A percentile compares a stretch with the other conserved stretches of the same genome.
Conservation (phyloP, 2,329 filamentous ascomycete species). For the Zalaria obscura region DNA sequence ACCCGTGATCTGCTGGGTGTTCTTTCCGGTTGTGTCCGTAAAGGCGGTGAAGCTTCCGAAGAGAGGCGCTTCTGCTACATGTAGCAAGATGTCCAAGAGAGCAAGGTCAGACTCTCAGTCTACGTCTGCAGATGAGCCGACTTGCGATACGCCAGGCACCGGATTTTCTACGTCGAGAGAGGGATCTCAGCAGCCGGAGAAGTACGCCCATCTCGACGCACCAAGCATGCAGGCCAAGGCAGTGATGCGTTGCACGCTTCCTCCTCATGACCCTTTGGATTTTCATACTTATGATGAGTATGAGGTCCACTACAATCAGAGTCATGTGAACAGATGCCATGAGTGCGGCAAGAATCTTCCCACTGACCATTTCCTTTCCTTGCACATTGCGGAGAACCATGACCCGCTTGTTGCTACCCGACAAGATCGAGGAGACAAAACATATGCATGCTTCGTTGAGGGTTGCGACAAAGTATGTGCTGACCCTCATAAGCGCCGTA, state of each 20-base stretch:
- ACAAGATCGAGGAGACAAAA: conserved; percentile 73
- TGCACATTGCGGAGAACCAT: conserved; percentile 88
- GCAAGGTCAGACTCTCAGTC: conserved; percentile 3
- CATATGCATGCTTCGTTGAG: conserved; percentile 84
- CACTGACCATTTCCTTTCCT: conserved; percentile 59
- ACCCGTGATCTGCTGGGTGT: no score
- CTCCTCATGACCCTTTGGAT: conserved; percentile 58
- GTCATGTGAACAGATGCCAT: conserved; percentile 71
- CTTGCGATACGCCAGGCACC: conserved; percentile 1
- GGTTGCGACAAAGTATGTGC: conserved; percentile 74
- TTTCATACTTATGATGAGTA: conserved; percentile 71
- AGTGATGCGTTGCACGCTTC: conserved; percentile 67
- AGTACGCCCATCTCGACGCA: conserved; percentile 42
- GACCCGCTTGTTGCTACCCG: conserved; percentile 62
- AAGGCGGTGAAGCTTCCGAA: conserved; percentile 48
- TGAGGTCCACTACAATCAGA: conserved; percentile 70
- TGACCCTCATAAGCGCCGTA: conserved; percentile 67
- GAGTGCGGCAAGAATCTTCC: conserved; percentile 84
- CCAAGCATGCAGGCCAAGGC: conserved; percentile 18
- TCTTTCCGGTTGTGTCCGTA: background rate
- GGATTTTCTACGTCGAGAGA: background rate
- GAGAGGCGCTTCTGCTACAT: conserved; percentile 24
- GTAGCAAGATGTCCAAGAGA: conserved; percentile 1
- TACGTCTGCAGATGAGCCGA: conserved; percentile 9
- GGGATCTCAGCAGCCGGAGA: conserved; percentile 11